Base-by-base conservation (phyloP, 306 rosid species). In the Quercus agrifolia region DNA sequence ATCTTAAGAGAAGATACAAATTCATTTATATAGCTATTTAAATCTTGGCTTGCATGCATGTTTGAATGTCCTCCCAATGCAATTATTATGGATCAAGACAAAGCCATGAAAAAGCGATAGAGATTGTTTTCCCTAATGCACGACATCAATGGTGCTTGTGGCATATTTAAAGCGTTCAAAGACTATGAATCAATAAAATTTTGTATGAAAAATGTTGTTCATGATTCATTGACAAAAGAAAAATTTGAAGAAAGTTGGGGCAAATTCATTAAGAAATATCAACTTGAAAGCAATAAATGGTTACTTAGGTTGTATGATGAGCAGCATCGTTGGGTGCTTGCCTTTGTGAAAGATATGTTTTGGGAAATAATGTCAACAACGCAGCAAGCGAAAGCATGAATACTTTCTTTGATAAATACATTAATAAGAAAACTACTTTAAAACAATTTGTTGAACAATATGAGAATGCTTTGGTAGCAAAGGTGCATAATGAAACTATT, bases 131-230 rank as follows among this genome's bases (percentile, higher is more conserved):
- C n/a, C 81, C 83, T 51, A 33, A 66, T 19, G 35, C 79, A 23
- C 74, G 17, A 21, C 88, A 85, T 64, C 46, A 66, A 4, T 81
- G 78, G 80, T 81, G 79, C 44, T 51, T 85, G 25, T 78, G 79
- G 79, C 56, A 75, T 57, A 68, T 35, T 35, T 35, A 35, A 35
- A 35, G 9, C 0, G 9, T 35, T 35, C 9, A 35, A 35, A 35
- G 9, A 6, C 44, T 6, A 35, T 35, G 44, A 35, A 6, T 35
- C 44, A 35, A 35, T 35, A 35, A 35, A 35, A 6, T 6, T 35
- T 0, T 35, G 2, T 35, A 35, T 1, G 9, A 35, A 1, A 35
- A 35, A 35, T 35, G 9, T 35, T 35, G 44, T 6, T 35, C 44
- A 35, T 35, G 44, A 35, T 35, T 35, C 44, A 35, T 35, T 35